Evolutionary conservation across 441 rosid species (phyloP), one percentile per base, ranked within the genome.

Genomic region (Arabidopsis lyrata): DNA sequence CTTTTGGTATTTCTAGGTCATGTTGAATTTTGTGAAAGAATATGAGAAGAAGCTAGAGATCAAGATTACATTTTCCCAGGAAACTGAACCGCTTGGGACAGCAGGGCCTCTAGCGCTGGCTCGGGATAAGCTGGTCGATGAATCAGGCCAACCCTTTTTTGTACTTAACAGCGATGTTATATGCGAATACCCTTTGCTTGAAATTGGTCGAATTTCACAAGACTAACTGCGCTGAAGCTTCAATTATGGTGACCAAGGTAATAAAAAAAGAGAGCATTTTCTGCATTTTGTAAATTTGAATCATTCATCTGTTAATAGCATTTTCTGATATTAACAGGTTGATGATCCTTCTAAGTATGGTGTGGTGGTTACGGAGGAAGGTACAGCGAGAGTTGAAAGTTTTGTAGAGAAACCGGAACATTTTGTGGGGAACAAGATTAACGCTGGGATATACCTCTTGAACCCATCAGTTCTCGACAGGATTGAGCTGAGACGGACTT

Each of bases 151-250:
- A 58, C 92, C 88, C 1, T 88, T 88, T 66, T 84, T 86, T 58
- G 87, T 84, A 27, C 90, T 88, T 66, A 88, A 88, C 78, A 88
- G 90, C 32, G 92, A 88, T 83, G 90, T 88, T 12, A 86, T 88
- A 22, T 79, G 90, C 13, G 92, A 86, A 77, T 88, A 84, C 69
- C 92, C 87, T 5, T 75, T 88, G 61, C 80, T 68, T 35, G 80
- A 84, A 36, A 86, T 88, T 88, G 86, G 80, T 88, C 8, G 74
- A 81, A 20, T 88, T 88, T 72, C 92, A 88, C 76, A 86, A 80
- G 55, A 55, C 82, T 53, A 83, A 81, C 61, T 77, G 84, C 53
- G 87, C 85, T 54, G 87, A 86, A 68, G 90, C 90, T 54, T 88
- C 92, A 16, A 82, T 88, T 8, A 84, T 86, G 87, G 90, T 86